Evolutionary conservation across 345 rosid species (phyloP), one percentile per base, ranked within the genome.

Genomic region (Eucalyptus rudis): DNA sequence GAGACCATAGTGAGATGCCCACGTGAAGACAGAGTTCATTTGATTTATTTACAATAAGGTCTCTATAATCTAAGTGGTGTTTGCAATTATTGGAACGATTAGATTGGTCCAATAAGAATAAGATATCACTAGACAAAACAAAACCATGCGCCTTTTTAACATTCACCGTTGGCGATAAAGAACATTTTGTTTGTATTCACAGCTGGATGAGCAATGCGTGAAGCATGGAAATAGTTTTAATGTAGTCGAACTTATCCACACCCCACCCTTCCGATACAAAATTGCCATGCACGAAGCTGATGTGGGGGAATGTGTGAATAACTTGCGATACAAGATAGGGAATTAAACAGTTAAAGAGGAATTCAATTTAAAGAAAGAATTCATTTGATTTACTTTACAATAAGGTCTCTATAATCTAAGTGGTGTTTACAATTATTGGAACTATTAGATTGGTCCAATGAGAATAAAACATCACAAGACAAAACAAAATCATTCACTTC

Each of bases 251-350:
- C 31, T 64, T 64, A 64, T 64, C 40, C 19, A 0, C 36, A 7
- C 33, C 0, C 6, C 68, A 1, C 68, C 33, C 68, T 62, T 62
- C 15, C 16, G 6, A 58, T 25, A 5, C 16, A 13, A 62, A 62
- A 62, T 62, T 29, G 7, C 16, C 68, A 27, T 0, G 16, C 68
- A 62, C 68, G 4, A 62, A 62, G 31, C 33, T 2, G 31, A 62
- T 6, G 68, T 0, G 1, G 8, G 33, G 68, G 68, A 64, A 27
- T 66, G 9, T 0, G 2, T n/a, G 16, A n/a, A 15, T n/a, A n/a
- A n/a, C 76, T 66, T 8, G 20, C 5, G 4, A n/a, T 16, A n/a
- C 5, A 15, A 14, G 20, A 31, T n/a, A 64, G 36, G 76, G 20
- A 7, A 40, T 40, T 40, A 40, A 58, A 58, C 29, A 24, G 29